Evolutionary conservation across 2,329 filamentous ascomycete species (phyloP).

Genomic region (Trichoderma polysporum): DNA sequence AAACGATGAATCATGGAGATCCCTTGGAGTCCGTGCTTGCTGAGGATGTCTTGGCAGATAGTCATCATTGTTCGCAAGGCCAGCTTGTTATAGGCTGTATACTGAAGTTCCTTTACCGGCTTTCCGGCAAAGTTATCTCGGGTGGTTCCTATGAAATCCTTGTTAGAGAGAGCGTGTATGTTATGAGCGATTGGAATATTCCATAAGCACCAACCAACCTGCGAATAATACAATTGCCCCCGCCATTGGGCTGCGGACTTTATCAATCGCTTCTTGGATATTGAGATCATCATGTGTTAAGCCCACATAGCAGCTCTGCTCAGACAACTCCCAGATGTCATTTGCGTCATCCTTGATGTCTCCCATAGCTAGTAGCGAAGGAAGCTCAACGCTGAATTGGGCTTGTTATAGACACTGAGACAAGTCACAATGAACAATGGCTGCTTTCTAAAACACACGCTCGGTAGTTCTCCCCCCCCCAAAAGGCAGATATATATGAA

Average conservation of each 20-base stretch:
- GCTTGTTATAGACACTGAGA: background rate
- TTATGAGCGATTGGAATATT: background rate
- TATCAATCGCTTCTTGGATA: conserved; percentile 57
- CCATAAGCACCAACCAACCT: conserved; percentile 46
- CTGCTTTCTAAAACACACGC: background rate
- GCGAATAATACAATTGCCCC: conserved; percentile 77
- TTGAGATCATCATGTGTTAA: conserved; percentile 65
- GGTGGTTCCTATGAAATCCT: conserved; percentile 62
- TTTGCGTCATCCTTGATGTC: conserved; percentile 21
- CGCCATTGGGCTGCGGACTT: conserved; percentile 69
- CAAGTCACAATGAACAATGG: background rate
- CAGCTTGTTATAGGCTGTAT: conserved; percentile 70
- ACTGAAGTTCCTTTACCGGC: conserved; percentile 71
- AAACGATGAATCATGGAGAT: conserved; percentile 83
- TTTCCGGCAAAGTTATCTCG: conserved; percentile 71
- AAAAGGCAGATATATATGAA: background rate
- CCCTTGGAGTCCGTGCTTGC: conserved; percentile 65
- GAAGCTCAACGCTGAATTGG: background rate
- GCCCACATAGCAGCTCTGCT: conserved; percentile 62
- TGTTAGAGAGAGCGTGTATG: background rate
- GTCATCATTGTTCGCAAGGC: conserved; percentile 67
- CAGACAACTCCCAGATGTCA: conserved; percentile 41
- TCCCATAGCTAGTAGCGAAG: conserved; percentile 20
- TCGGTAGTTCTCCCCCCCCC: background rate
- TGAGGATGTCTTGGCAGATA: conserved; percentile 58